A percentile compares a stretch with the other conserved stretches of the same genome.
Conservation (phyloP, 73 alveolate genomes). For the Paramecium caudatum region DNA sequence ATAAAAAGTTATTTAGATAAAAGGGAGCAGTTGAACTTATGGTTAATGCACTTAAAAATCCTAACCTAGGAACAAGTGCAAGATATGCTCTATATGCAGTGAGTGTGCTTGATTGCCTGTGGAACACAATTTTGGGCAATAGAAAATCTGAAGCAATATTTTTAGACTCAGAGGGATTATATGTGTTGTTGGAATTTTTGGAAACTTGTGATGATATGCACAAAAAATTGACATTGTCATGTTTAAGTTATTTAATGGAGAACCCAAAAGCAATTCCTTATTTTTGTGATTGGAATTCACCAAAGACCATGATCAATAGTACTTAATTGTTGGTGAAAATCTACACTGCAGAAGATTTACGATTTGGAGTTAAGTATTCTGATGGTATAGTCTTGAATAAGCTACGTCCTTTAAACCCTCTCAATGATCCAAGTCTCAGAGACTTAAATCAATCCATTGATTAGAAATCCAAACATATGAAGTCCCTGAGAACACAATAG, state of each 20-base stretch:
- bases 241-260: conserved; percentile 93
- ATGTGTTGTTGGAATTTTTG: conserved; percentile 92
- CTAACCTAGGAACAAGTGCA: conserved; percentile 78
- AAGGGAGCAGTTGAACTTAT: conserved; percentile 97
- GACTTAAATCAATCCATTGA: conserved; percentile 57
- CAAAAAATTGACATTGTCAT: conserved; percentile 89
- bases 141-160: conserved; percentile 93
- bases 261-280: conserved; percentile 89
- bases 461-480: conserved; percentile 80
- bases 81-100: conserved; percentile 81
- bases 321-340: conserved; percentile 93
- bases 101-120: conserved; percentile 94
- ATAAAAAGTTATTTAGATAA: conserved; percentile 96
- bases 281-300: conserved; percentile 95
- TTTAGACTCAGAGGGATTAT: conserved; percentile 95
- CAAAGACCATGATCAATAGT: conserved; percentile 94
- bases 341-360: conserved; percentile 91
- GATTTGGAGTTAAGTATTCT: conserved; percentile 86
- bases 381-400: conserved; percentile 88
- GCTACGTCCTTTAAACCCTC: conserved; percentile 93
- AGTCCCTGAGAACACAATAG: conserved; percentile 75
- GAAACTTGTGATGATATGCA: conserved; percentile 94
- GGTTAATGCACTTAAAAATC: conserved; percentile 87
- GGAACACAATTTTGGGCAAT: conserved; percentile 94
- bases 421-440: conserved; percentile 69